Percentiles rank a stretch among this genome's conserved stretches.
Conservation (phyloP, 2,329 filamentous ascomycete genomes). For the Scortechinia acanthostroma region DNA sequence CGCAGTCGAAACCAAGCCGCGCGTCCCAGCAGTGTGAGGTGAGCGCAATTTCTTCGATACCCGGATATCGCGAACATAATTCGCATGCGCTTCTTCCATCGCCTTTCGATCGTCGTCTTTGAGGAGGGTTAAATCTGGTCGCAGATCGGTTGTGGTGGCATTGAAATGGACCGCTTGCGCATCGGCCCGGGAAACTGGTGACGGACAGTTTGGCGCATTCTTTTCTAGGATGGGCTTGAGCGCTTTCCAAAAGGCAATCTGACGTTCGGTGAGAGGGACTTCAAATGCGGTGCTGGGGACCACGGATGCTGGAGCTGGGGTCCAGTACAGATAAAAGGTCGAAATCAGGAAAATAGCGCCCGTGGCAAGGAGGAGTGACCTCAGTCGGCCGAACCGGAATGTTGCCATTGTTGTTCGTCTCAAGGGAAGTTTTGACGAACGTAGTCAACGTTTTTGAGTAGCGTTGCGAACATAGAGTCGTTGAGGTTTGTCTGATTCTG, state of each 20-base stretch:
- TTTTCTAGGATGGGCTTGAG: neutral
- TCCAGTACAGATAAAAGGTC: neutral
- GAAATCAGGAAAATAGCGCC: neutral
- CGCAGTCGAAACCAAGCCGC: neutral
- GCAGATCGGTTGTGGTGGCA: neutral
- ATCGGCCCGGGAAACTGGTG: neutral
- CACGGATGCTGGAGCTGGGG: neutral
- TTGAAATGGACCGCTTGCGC: neutral
- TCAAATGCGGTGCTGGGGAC: neutral
- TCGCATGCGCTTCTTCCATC: slow-evolving; percentile 14
- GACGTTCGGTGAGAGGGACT: neutral
- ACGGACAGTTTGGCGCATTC: neutral
- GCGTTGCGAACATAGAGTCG: too few relatives aligned
- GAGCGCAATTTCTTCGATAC: neutral
- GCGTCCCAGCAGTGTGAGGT: neutral
- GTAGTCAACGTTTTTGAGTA: too few relatives aligned
- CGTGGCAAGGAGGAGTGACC: neutral
- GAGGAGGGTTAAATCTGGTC: neutral
- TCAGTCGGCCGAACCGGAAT: neutral
- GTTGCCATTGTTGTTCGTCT: neutral
- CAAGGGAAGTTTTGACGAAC: too few relatives aligned
- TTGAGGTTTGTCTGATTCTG: too few relatives aligned
- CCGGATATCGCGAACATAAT: slow-evolving; percentile 10
- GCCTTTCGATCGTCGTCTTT: neutral
- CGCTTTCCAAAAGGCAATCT: slow-evolving; percentile 1